Conservation (phyloP, 495 filamentous ascomycete species). For the Astrocystis sublimbata region DNA sequence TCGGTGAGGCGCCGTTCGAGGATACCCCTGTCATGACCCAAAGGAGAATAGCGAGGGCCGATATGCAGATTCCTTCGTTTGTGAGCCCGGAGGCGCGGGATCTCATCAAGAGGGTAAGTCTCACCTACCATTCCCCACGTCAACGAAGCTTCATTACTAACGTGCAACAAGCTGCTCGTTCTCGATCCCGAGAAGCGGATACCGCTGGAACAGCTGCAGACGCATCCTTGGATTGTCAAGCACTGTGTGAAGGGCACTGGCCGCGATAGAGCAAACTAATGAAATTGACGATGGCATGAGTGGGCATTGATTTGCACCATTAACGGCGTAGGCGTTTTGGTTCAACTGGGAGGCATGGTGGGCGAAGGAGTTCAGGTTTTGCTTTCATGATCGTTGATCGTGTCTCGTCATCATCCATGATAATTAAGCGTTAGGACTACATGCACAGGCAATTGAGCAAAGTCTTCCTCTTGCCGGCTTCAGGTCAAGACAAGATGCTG, state of each 20-base stretch:
- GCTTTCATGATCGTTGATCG: not conserved
- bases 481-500: not conserved
- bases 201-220: constrained; percentile 82
- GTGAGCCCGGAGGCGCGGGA: constrained; percentile 90
- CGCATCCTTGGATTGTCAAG: constrained; percentile 96
- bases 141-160: constrained; percentile 15
- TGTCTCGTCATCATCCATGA: constrained; percentile 5
- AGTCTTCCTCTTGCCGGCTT: constrained; percentile 1
- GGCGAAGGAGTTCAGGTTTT: constrained; percentile 17
- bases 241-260: constrained; percentile 85
- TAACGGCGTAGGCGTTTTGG: constrained; percentile 22
- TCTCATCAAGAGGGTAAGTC: constrained; percentile 81
- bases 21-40: constrained; percentile 96
- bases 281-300: constrained; percentile 16
- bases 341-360: constrained; percentile 17
- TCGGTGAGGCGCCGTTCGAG: constrained; percentile 95
- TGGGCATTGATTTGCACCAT: constrained; percentile 23
- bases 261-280: constrained; percentile 40
- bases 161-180: constrained; percentile 72
- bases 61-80: constrained; percentile 90
- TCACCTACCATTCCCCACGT: not conserved
- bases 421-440: constrained; percentile 12
- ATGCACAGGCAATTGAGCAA: constrained; percentile 2
- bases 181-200: constrained; percentile 94
- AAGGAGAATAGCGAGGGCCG: constrained; percentile 79